Evolutionary conservation across 2,329 filamentous ascomycete species (phyloP), one percentile per base, ranked within the genome.

Genomic region (Paecilomyces niveus): DNA sequence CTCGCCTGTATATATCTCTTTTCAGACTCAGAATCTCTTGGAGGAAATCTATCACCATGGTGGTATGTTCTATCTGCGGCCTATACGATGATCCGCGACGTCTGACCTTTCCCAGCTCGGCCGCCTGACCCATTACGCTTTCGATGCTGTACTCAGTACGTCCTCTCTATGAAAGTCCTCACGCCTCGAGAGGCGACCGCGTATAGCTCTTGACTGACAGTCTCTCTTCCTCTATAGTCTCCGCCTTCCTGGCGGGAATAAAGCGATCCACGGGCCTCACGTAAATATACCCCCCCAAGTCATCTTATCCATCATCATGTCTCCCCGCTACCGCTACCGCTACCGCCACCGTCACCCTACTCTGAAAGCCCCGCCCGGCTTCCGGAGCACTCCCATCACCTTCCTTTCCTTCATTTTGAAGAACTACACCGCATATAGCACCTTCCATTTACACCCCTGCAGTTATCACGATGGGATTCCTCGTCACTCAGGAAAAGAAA

Each of bases 211-310:
- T 18, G 39, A 45, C n/a, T 45, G 15, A 45, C 39, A 32, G 24
- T 32, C 2, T 31, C 26, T 18, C n/a, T 49, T 54, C 11, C 15
- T 62, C 18, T 50, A 61, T 60, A 95, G 90, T 99, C 75, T 99
- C 94, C 70, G 90, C 94, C 63, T 93, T 97, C 75, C 87, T 99
- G 65, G 94, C 94, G 45, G 94, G 94, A 70, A 92, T 99, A 81
- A 95, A 96, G 80, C 91, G 94, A 68, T 97, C 93, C 64, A 97
- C 94, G 62, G 94, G 94, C 70, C 83, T 99, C 79, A 97, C 92
- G 94, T 99, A 89, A 85, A 90, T 89, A 66, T 59, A 61, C 64
- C 58, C 59, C 51, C 63, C 61, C 61, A 59, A 62, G 60, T 59
- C 33, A n/a, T 49, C 10, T 24, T 45, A 54, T 21, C 32, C 39